Percentiles rank a stretch among this genome's conserved stretches.
These are phyloP conservation scores for Candida hispaniensis DNA, from an alignment of 805 yeast species.

Conservation along the genomic window DNA sequence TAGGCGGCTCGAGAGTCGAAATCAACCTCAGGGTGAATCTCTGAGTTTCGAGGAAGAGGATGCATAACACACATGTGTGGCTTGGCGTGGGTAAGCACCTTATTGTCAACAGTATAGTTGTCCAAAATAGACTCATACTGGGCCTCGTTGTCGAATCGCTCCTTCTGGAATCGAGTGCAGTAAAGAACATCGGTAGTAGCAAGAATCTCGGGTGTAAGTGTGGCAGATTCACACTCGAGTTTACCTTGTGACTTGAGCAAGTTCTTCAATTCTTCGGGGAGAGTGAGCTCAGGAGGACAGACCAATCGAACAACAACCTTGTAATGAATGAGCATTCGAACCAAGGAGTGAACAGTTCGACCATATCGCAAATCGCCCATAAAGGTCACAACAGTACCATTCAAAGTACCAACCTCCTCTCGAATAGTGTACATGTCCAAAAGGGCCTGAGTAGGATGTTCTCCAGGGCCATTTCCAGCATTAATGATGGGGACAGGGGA, in stretches of 20 bases:
- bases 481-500: slow-evolving; percentile 95
- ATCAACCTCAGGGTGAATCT: slow-evolving; percentile 96
- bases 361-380: slow-evolving; percentile 99
- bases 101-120: slow-evolving; percentile 85
- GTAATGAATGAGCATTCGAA: slow-evolving; percentile 80
- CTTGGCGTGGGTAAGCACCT: slow-evolving; percentile 81
- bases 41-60: slow-evolving; percentile 95
- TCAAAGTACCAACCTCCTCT: slow-evolving; percentile 97
- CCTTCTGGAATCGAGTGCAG: slow-evolving; percentile 97
- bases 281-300: slow-evolving; percentile 74
- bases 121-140: slow-evolving; percentile 86
- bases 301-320: slow-evolving; percentile 89
- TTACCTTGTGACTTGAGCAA: slow-evolving; percentile 57
- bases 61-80: slow-evolving; percentile 99
- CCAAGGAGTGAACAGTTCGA: slow-evolving; percentile 95
- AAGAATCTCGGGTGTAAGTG: slow-evolving; percentile 72
- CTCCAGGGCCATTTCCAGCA: slow-evolving; percentile 96
- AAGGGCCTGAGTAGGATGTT: slow-evolving; percentile 98
- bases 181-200: slow-evolving; percentile 88
- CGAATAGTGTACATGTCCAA: slow-evolving; percentile 95
- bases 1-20: slow-evolving; percentile 99
- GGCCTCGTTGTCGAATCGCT: slow-evolving; percentile 67
- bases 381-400: slow-evolving; percentile 94
- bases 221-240: slow-evolving; percentile 63
- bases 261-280: slow-evolving; percentile 65